Base-by-base conservation (phyloP, 768 basidiomycete species). In the Lactarius vividus region DNA sequence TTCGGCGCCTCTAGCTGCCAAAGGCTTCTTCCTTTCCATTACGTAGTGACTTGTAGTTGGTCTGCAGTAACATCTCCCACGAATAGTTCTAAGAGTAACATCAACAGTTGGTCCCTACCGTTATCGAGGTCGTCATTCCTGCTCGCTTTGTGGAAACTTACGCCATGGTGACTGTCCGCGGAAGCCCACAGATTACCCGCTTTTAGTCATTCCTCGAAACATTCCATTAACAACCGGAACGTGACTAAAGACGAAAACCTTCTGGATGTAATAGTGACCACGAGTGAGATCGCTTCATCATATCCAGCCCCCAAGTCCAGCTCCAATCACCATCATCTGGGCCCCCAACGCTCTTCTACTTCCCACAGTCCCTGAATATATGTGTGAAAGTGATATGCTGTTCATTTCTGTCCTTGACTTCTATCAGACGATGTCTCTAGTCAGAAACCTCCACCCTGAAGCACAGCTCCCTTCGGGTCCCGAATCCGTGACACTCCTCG, bases 391-490 rank as follows among this genome's bases (percentile, higher is more conserved):
- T 26, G 49, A 52, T 46, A 33, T 29, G 39, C 29, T 37, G 29
- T 58, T 42, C 11, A 8, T 31, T 62, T 33, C 35, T 37, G 11
- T 44, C 49, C 9, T n/a, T 16, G 15, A n/a, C 23, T 13, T 18
- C 52, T 16, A 54, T 18, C 40, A 63, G 62, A 20, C 16, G 57
- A 39, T 18, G 28, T 55, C 18, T 39, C 26, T 26, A 33, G 26
- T 37, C 49, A 59, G 57, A 37, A 57, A 63, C 42, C 62, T 46
- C 57, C 62, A 13, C n/a, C 31, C 10, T 63, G 59, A 18, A 44
- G 15, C 23, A 7, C 57, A 37, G 20, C n/a, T 26, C 26, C n/a
- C 42, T 44, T 18, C 56, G 20, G 31, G 61, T 66, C 16, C 65
- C 57, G 8, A 62, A 66, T 42, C 1, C 39, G 10, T 66, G 53